Base-by-base conservation (phyloP, 306 rosid genomes). In the Vigna mungo region DNA sequence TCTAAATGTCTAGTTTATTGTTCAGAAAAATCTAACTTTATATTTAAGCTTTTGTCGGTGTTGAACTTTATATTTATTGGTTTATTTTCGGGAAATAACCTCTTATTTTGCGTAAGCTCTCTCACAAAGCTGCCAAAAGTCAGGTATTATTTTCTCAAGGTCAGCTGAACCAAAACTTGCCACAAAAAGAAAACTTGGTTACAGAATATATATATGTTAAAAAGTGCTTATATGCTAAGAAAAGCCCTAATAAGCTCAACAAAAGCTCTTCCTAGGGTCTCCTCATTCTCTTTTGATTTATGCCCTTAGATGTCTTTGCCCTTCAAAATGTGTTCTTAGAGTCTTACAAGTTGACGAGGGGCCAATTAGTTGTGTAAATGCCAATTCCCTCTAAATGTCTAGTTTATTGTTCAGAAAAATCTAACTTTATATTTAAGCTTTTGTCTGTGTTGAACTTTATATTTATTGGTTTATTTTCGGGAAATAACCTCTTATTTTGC, bases 271-370 rank as follows among this genome's bases (percentile, higher is more conserved):
- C 55, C 21, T 6, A 1, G 2, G n/a, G 55, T 7, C 55, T 11
- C 3, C 21, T 51, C 20, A 4, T 25, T 25, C 15, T 49, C 47
- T 52, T 21, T 63, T 3, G 0, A 70, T 75, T 43, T 34, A 61
- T 63, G 36, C 61, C 25, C 64, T 72, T 59, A 18, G 72, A 41
- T 61, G 59, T 52, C 18, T 61, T 74, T 23, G 58, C 71, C 32
- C 48, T 78, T 79, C 52, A 48, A 68, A 30, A 53, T 34, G 4
- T 15, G 9, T 9, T 4, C 10, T 13, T 36, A 6, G 32, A 21
- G 39, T 18, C 4, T 73, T 23, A 36, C 55, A 56, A 47, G 80
- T 61, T 60, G 41, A 27, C 4, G 67, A 72, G 41, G 48, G 54
- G 47, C 32, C 52, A 39, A 11, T 65, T 52, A 21, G 12, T 52